Conservation (phyloP, 352 stramenopile species). For the Globisporangium cylindrosporum region DNA sequence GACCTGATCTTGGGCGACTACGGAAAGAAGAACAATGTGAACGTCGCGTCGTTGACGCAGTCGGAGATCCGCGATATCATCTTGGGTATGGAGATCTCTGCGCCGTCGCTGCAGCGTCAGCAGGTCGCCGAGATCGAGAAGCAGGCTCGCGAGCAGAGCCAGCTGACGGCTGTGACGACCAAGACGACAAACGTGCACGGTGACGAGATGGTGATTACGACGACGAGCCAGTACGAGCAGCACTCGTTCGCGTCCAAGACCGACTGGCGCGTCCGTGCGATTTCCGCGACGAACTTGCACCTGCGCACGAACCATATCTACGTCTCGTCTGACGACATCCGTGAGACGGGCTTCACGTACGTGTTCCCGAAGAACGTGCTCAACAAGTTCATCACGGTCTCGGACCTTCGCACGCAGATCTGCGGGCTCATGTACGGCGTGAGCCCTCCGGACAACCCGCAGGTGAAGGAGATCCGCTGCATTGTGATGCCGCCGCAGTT, state of each 20-base stretch:
- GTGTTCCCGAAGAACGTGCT: conserved; percentile 99
- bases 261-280: conserved; percentile 98
- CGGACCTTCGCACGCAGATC: conserved; percentile 97
- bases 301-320: conserved; percentile 99
- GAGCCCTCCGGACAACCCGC: conserved; percentile 96
- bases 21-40: conserved; percentile 99
- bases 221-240: conserved; percentile 99
- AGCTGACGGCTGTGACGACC: conserved; percentile 98
- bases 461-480: conserved; percentile 99
- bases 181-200: conserved; percentile 99
- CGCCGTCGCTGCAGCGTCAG: conserved; percentile 98
- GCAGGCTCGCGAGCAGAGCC: conserved; percentile 96
- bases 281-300: conserved; percentile 98
- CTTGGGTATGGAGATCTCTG: conserved; percentile 99
- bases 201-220: conserved; percentile 99
- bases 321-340: conserved; percentile 98
- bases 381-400: conserved; percentile 99
- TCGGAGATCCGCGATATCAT: conserved; percentile 99
- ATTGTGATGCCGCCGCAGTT: conserved; percentile 99
- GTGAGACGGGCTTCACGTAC: conserved; percentile 98
- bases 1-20: conserved; percentile 99
- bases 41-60: conserved; percentile 98
- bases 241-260: conserved; percentile 99
- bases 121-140: conserved; percentile 99
- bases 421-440: conserved; percentile 99